These are phyloP conservation scores for Saraca asoca DNA, from an alignment of 331 rosid species.

Conservation along the genomic window DNA sequence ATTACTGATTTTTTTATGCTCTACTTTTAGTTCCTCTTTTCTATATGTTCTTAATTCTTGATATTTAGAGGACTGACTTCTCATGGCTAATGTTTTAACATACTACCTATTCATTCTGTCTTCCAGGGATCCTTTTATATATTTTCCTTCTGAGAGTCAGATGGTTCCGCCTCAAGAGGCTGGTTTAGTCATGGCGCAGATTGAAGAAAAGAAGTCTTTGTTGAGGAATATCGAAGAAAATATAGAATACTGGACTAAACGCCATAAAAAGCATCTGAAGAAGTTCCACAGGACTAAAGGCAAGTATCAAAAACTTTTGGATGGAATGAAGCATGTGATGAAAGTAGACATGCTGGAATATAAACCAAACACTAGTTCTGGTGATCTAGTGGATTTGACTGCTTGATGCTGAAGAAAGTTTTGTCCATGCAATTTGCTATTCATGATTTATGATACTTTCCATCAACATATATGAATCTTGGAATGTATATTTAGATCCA, in stretches of 20 bases:
- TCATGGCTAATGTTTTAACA: no score
- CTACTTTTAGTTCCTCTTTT: not conserved
- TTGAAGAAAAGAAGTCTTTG: slow-evolving; percentile 25
- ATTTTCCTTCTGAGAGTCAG: slow-evolving; percentile 39
- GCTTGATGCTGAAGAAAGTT: no score
- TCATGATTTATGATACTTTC: no score
- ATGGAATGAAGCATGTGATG: not conserved
- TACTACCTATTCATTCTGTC: not conserved
- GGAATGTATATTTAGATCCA: no score
- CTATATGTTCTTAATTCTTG: not conserved
- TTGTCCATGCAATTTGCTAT: no score
- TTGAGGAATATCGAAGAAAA: not conserved
- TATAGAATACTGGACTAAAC: not conserved
- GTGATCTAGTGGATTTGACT: no score
- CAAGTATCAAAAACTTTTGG: not conserved
- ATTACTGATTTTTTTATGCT: not conserved
- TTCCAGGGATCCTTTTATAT: slow-evolving; percentile 42
- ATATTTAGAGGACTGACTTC: no score
- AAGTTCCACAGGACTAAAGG: slow-evolving; percentile 4
- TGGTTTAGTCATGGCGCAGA: slow-evolving; percentile 12
- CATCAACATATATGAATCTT: not conserved
- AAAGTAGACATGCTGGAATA: not conserved
- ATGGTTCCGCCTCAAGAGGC: not conserved
- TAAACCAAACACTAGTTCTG: not conserved
- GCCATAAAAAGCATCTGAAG: not conserved